Conservation (phyloP, 192 early-diverging fungal species). For the Podochytrium sp. region DNA sequence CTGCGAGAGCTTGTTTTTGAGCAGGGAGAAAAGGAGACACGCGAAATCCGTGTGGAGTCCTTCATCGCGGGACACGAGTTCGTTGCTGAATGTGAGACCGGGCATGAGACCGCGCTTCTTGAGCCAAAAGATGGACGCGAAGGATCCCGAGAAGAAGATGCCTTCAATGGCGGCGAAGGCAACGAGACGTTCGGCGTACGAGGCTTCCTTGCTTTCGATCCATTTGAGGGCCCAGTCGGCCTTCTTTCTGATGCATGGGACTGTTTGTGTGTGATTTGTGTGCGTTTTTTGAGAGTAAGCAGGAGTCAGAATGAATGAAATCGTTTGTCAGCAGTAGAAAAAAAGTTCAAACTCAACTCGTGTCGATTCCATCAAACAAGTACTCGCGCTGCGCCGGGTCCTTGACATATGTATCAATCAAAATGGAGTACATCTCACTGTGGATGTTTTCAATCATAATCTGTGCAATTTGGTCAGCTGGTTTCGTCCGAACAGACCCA, state of each 20-base stretch:
- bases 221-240: slow-evolving; percentile 96
- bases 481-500: slow-evolving; percentile 7
- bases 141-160: slow-evolving; percentile 97
- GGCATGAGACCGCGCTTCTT: slow-evolving; percentile 99
- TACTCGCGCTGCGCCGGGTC: slow-evolving; percentile 79
- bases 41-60: slow-evolving; percentile 98
- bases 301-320: background rate
- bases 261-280: slow-evolving; percentile 34
- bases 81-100: slow-evolving; percentile 96
- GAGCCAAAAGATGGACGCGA: slow-evolving; percentile 99
- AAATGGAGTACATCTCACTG: slow-evolving; percentile 90
- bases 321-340: background rate
- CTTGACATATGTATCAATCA: slow-evolving; percentile 96
- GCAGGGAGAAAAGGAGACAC: slow-evolving; percentile 85
- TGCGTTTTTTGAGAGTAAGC: background rate
- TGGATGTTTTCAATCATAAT: slow-evolving; percentile 99
- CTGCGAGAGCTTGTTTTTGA: slow-evolving; percentile 72
- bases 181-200: slow-evolving; percentile 89
- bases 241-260: slow-evolving; percentile 94
- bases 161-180: slow-evolving; percentile 98
- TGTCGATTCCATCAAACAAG: slow-evolving; percentile 93
- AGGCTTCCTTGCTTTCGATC: slow-evolving; percentile 78
- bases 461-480: background rate
- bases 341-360: slow-evolving; percentile 54
- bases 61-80: slow-evolving; percentile 97